A percentile compares a stretch with the other conserved stretches of the same genome.
Evolutionary conservation across 1,139 yeast species (phyloP).

Genomic region (Candida buenavistaensis): DNA sequence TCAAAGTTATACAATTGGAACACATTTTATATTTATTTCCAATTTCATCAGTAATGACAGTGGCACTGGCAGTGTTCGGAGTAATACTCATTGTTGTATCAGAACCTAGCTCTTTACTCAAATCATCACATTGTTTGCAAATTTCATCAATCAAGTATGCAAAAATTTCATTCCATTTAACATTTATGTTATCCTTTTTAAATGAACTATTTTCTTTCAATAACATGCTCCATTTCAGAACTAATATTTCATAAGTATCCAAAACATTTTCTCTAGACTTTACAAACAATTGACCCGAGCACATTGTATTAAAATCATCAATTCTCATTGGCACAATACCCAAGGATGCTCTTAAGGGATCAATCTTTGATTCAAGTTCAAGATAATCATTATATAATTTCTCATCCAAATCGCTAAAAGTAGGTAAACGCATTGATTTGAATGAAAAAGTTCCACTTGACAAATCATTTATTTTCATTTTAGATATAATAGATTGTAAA

Average conservation of each 20-base stretch:
- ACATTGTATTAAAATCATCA: slow-evolving; percentile 40
- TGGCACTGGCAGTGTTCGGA: background rate
- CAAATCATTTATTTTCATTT: slow-evolving; percentile 35
- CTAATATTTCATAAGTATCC: slow-evolving; percentile 38
- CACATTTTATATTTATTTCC: slow-evolving; percentile 31
- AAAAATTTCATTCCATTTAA: slow-evolving; percentile 58
- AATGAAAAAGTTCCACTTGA: slow-evolving; percentile 16
- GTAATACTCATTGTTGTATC: background rate
- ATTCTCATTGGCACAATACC: slow-evolving; percentile 57
- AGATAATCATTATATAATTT: slow-evolving; percentile 29
- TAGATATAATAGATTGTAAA: slow-evolving; percentile 40
- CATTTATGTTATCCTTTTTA: slow-evolving; percentile 49
- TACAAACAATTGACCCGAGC: slow-evolving; percentile 24
- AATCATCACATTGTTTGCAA: slow-evolving; percentile 24
- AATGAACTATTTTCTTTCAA: slow-evolving; percentile 37
- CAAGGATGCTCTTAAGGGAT: slow-evolving; percentile 61
- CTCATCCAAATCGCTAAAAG: slow-evolving; percentile 32
- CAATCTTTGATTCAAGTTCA: slow-evolving; percentile 32
- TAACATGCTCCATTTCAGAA: slow-evolving; percentile 41
- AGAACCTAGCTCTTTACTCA: slow-evolving; percentile 26
- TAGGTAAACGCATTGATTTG: slow-evolving; percentile 29
- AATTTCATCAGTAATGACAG: slow-evolving; percentile 18
- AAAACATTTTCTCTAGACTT: slow-evolving; percentile 35
- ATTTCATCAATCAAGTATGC: slow-evolving; percentile 43
- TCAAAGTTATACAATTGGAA: slow-evolving; percentile 32